phyloP scores from a whole-genome alignment of 2,329 filamentous ascomycete species.

The Alternaria postmessia region DNA sequence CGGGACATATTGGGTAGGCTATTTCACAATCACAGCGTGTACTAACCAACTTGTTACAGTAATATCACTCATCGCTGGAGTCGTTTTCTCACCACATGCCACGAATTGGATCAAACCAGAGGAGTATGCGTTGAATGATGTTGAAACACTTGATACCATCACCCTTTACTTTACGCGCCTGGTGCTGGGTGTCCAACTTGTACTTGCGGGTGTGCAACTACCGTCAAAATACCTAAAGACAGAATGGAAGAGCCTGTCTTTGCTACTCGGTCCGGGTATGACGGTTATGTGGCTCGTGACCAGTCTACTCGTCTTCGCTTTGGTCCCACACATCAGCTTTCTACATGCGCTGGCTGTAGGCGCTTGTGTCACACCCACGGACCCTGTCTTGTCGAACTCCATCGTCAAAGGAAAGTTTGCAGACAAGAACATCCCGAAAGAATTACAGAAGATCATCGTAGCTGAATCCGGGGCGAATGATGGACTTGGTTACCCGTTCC shows the following conservation, averaged over 20 bases:
- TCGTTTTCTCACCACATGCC: constrained; percentile 79
- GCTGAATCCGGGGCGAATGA: constrained; percentile 87
- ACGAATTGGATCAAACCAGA: constrained; percentile 76
- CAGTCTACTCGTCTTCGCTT: constrained; percentile 78
- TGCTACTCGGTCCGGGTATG: constrained; percentile 87
- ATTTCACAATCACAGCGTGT: background rate
- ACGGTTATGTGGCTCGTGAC: constrained; percentile 84
- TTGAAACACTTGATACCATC: constrained; percentile 70
- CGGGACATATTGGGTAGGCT: background rate
- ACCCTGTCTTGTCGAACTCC: constrained; percentile 85
- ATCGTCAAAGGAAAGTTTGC: constrained; percentile 95
- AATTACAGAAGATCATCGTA: constrained; percentile 73
- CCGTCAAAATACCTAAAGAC: constrained; percentile 80
- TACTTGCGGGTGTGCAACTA: constrained; percentile 86
- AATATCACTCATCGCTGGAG: constrained; percentile 81
- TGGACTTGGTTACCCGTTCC: constrained; percentile 85
- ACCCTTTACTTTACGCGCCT: constrained; percentile 87
- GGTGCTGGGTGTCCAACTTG: constrained; percentile 88
- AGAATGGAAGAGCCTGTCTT: constrained; percentile 78
- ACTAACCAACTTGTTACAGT: constrained; percentile 60
- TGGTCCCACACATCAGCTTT: constrained; percentile 76
- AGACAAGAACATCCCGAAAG: constrained; percentile 84
- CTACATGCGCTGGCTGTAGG: constrained; percentile 82
- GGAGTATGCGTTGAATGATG: constrained; percentile 71
- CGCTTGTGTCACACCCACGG: constrained; percentile 90